Base-by-base conservation (phyloP, 805 yeast genomes). In the Ogataea angusta region DNA sequence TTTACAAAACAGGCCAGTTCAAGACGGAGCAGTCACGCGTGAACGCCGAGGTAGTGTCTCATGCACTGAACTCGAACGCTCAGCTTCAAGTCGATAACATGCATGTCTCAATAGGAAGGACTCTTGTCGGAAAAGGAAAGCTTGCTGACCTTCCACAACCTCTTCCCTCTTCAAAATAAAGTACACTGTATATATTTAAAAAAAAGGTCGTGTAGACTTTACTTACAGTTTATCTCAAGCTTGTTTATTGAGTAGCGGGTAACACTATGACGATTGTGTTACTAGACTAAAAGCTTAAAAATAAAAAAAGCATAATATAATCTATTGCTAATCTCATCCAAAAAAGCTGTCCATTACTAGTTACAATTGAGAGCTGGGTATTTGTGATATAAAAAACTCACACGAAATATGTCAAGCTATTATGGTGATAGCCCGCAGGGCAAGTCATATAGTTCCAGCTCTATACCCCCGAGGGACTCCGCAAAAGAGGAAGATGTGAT, bases 11-110 rank as follows among this genome's bases (percentile, higher is more conserved):
- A 2, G 40, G 32, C 2, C 30, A 45, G 2, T 58, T 51, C 45
- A 50, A 51, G 41, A 60, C 62, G 10, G 48, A 50, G 15, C 55
- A 52, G 24, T 33, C 46, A 23, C 47, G 49, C 25, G 44, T 61
- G 25, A 58, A 57, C 38, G 63, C 64, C 5, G 56, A 56, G 27
- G 65, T 52, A 13, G 62, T 60, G 29, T 54, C 54, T 8, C 57
- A 61, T 40, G 51, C 56, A 3, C 43, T 61, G 38, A 61, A 60
- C 39, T 45, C 52, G 18, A 61, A 61, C 26, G 48, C 65, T 5
- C 66, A 60, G 36, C 34, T 60, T 22, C 55, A 61, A 32, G 64
- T 60, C 13, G 61, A 51, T 35, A 42, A 47, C 24, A 25, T 56
- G 27, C 59, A 56, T 37, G 25, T 27, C 6, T 10, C 38, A 1